phyloP scores from a whole-genome alignment of 192 early-diverging fungal genomes.

The Linnemannia elongata region DNA sequence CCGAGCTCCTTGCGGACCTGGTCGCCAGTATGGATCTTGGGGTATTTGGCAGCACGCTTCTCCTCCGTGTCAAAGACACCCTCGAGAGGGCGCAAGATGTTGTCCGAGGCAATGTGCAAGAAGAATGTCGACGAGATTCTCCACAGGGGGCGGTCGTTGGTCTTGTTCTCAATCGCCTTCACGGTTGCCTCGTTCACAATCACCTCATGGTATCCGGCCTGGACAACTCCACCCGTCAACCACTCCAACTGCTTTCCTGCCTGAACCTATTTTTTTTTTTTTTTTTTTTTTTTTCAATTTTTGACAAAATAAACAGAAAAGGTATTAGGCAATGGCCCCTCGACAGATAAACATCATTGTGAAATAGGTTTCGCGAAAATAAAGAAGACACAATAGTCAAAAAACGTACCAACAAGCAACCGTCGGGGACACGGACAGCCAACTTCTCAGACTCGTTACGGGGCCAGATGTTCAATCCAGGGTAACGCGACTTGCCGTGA shows the following conservation, averaged over 20 bases:
- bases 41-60: conserved; percentile 71
- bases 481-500: conserved; percentile 82
- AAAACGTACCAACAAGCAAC: conserved; percentile 64
- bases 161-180: conserved; percentile 66
- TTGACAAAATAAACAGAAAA: neutral
- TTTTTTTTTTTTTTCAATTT: too few species aligned
- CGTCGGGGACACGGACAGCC: conserved; percentile 74
- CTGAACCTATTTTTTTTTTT: conserved; percentile 43
- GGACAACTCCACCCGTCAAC: conserved; percentile 74
- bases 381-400: too few species aligned
- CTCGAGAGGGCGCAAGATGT: conserved; percentile 66
- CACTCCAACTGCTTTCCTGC: conserved; percentile 77
- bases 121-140: conserved; percentile 81
- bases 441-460: conserved; percentile 68
- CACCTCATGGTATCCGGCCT: conserved; percentile 81
- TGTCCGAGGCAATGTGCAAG: conserved; percentile 78
- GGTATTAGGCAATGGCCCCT: neutral
- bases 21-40: conserved; percentile 69
- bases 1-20: conserved; percentile 76
- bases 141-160: conserved; percentile 72
- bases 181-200: conserved; percentile 71
- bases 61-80: conserved; percentile 57
- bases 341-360: too few species aligned
- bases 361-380: too few species aligned
- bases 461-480: conserved; percentile 82